A percentile compares a stretch with the other conserved stretches of the same genome.
phyloP scores from a whole-genome alignment of 176 grass and related monocot species.

The Oryza rufipogon region DNA sequence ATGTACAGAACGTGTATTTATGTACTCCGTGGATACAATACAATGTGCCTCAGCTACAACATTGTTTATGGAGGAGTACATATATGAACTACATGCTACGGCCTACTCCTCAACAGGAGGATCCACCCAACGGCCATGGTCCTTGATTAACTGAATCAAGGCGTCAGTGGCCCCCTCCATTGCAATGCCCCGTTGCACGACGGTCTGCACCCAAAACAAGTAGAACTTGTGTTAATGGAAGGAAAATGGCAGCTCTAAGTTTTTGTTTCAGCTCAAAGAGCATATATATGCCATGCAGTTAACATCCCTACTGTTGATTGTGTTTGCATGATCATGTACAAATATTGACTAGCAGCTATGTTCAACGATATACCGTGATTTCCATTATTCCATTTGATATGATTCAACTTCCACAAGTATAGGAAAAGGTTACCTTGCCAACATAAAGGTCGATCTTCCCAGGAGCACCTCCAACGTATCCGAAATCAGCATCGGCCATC shows the following conservation, averaged over 20 bases:
- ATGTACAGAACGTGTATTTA: slow-evolving; percentile 41
- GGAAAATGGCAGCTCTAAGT: not conserved
- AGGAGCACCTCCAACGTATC: slow-evolving; percentile 88
- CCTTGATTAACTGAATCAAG: slow-evolving; percentile 95
- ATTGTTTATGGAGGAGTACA: slow-evolving; percentile 19
- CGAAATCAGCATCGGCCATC: slow-evolving; percentile 98
- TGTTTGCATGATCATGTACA: slow-evolving; percentile 1
- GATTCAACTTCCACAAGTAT: not conserved
- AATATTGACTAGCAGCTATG: not conserved
- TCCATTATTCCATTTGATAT: slow-evolving; percentile 15
- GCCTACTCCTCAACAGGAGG: slow-evolving; percentile 74
- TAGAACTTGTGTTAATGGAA: not conserved
- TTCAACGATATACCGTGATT: not conserved
- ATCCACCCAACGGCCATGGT: slow-evolving; percentile 86
- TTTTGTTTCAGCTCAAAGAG: not conserved
- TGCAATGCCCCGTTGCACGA: slow-evolving; percentile 82
- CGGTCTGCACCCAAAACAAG: slow-evolving; percentile 50
- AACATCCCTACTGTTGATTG: not conserved
- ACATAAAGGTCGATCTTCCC: slow-evolving; percentile 99
- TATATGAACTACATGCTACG: slow-evolving; percentile 25
- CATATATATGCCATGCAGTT: slow-evolving; percentile 19
- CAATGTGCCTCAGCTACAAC: not conserved
- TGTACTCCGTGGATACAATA: slow-evolving; percentile 8
- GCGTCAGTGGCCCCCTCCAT: slow-evolving; percentile 94
- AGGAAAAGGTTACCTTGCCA: slow-evolving; percentile 74